Percentiles rank a stretch among this genome's conserved stretches.
Conservation (phyloP, 2,329 filamentous ascomycete species). For the Neopestalotiopsis clavispora region DNA sequence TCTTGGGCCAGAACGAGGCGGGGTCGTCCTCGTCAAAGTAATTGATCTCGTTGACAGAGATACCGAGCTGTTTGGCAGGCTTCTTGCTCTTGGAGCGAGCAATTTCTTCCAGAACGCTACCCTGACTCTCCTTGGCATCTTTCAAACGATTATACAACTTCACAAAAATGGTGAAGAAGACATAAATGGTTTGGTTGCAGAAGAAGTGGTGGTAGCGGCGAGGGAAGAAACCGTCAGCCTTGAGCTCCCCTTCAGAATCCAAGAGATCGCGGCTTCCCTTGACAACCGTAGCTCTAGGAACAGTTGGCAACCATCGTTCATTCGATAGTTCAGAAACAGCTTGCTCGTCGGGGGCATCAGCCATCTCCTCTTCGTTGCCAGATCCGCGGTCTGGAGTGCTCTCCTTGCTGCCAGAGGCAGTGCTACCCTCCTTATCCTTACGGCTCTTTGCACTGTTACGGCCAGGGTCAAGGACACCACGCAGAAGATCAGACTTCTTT, state of each 20-base stretch:
- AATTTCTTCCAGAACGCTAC: slow-evolving; percentile 75
- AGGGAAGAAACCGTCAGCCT: slow-evolving; percentile 79
- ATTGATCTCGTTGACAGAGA: slow-evolving; percentile 78
- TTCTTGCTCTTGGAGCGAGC: slow-evolving; percentile 75
- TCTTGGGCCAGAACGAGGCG: slow-evolving; percentile 83
- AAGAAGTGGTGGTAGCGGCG: slow-evolving; percentile 88
- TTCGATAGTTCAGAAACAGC: slow-evolving; percentile 66
- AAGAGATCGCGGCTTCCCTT: slow-evolving; percentile 58
- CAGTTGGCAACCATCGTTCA: slow-evolving; percentile 68
- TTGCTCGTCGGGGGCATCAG: slow-evolving; percentile 62
- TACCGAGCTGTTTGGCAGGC: slow-evolving; percentile 81
- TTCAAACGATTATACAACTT: slow-evolving; percentile 85
- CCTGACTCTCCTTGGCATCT: slow-evolving; percentile 81
- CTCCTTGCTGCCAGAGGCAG: slow-evolving; percentile 81
- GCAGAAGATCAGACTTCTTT: slow-evolving; percentile 81
- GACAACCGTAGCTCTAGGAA: slow-evolving; percentile 61
- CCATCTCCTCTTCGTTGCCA: slow-evolving; percentile 77
- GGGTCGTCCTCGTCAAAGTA: slow-evolving; percentile 73
- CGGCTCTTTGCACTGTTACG: slow-evolving; percentile 74
- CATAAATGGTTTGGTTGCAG: slow-evolving; percentile 87
- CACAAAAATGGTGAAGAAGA: slow-evolving; percentile 93
- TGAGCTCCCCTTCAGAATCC: slow-evolving; percentile 67
- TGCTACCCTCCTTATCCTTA: slow-evolving; percentile 78
- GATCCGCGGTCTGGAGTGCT: slow-evolving; percentile 86
- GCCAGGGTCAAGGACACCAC: slow-evolving; percentile 81